These are phyloP conservation scores for Rhizophora mangle DNA, from an alignment of 345 rosid genomes.

Conservation along the genomic window DNA sequence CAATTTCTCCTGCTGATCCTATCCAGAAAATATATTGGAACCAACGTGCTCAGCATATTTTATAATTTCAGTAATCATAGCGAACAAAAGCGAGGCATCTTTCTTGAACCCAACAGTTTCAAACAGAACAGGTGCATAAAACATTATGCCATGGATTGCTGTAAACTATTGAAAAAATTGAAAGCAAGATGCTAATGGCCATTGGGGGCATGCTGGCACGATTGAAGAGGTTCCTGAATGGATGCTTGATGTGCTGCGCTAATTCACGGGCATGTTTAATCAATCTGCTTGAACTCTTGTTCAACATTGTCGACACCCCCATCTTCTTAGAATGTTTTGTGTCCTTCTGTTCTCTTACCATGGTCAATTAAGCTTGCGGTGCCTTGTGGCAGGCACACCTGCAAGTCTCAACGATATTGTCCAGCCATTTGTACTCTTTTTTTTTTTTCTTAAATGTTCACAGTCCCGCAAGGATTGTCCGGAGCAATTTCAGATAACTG, in stretches of 20 bases:
- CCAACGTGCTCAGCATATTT: conserved; percentile 58
- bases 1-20: conserved; percentile 50
- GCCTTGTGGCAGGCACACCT: conserved; percentile 46
- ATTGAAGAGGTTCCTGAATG: conserved; percentile 41
- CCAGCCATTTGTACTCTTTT: conserved; percentile 15
- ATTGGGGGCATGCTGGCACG: conserved; percentile 35
- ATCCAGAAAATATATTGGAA: conserved; percentile 58
- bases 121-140: conserved; percentile 61
- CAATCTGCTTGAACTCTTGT: conserved; percentile 26
- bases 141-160: conserved; percentile 51
- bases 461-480: too few relatives aligned
- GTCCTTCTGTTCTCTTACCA: conserved; percentile 26
- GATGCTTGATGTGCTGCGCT: conserved; percentile 40
- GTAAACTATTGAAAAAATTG: conserved; percentile 42
- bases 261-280: conserved; percentile 33
- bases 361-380: conserved; percentile 54
- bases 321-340: conserved; percentile 38
- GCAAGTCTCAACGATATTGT: conserved; percentile 52
- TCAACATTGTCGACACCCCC: conserved; percentile 32
- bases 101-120: conserved; percentile 63
- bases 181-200: conserved; percentile 36
- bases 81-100: conserved; percentile 52
- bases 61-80: conserved; percentile 56
- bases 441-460: too few relatives aligned
- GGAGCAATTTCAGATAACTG: too few relatives aligned